Evolutionary conservation across 2,329 filamentous ascomycete genomes (phyloP).

Genomic region (Emydomyces testavorans): DNA sequence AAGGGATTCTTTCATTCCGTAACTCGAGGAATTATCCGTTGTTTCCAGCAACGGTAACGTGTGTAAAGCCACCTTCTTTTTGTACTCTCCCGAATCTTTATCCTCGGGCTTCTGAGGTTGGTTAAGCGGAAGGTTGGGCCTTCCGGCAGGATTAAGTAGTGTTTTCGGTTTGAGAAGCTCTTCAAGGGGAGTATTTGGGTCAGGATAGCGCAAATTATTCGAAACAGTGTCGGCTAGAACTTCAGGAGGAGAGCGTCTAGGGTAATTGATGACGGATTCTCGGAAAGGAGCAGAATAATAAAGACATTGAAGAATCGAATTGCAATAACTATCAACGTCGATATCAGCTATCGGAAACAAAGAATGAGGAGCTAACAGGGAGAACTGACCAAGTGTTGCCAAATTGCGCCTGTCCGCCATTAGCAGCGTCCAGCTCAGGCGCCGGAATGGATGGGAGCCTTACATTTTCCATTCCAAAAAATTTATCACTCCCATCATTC

Average conservation of each 20-base stretch:
- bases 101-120: constrained; percentile 66
- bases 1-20: constrained; percentile 88
- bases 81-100: constrained; percentile 91
- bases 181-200: constrained; percentile 45
- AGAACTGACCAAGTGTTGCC: constrained; percentile 81
- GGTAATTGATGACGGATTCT: constrained; percentile 87
- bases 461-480: constrained; percentile 97
- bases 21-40: constrained; percentile 65
- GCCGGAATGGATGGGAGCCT: constrained; percentile 30
- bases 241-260: constrained; percentile 57
- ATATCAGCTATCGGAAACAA: constrained; percentile 21
- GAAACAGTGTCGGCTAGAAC: constrained; percentile 49
- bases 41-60: constrained; percentile 79
- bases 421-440: constrained; percentile 14
- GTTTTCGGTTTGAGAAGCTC: constrained; percentile 35
- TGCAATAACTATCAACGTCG: constrained; percentile 64
- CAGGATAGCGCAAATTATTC: constrained; percentile 45
- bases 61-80: constrained; percentile 89
- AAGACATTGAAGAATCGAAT: constrained; percentile 93
- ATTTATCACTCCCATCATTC: constrained; percentile 88
- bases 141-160: constrained; percentile 20
- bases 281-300: constrained; percentile 93
- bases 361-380: constrained; percentile 15
- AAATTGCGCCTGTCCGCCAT: constrained; percentile 50
- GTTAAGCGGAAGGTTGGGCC: neutral